Percentiles rank a stretch among this genome's conserved stretches.
phyloP scores from a whole-genome alignment of 208 protist genomes.

The Trypanosoma lewisi region DNA sequence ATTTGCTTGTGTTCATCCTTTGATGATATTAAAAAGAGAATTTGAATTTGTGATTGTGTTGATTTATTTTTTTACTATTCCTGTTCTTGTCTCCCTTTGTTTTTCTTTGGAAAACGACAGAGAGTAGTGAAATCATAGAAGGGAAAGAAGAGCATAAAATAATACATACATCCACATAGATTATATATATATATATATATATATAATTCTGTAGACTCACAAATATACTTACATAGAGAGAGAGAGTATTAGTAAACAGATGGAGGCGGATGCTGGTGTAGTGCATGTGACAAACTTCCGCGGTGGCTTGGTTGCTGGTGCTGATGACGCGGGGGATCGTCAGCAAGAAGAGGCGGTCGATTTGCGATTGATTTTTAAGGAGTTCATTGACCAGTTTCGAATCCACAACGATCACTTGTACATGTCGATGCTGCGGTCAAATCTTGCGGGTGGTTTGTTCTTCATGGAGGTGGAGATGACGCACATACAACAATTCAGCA shows the following conservation, averaged over 20 bases:
- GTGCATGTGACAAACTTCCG: conserved; percentile 86
- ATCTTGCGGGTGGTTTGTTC: conserved; percentile 75
- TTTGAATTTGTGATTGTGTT: background rate
- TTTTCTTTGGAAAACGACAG: no score
- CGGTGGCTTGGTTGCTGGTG: conserved; percentile 30
- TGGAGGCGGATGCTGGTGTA: conserved; percentile 73
- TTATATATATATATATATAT: conserved; percentile 1
- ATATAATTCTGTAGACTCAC: no score
- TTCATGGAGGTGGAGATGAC: conserved; percentile 88
- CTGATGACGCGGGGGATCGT: conserved; percentile 22
- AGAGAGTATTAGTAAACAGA: conserved; percentile 22
- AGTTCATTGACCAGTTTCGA: conserved; percentile 79
- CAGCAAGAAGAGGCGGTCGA: conserved; percentile 46
- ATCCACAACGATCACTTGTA: conserved; percentile 83
- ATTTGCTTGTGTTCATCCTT: no score
- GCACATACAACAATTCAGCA: conserved; percentile 85
- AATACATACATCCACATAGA: no score
- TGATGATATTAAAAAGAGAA: no score
- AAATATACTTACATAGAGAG: conserved; percentile 11
- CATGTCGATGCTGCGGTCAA: conserved; percentile 81
- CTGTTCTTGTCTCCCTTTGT: no score
- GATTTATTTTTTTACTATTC: background rate
- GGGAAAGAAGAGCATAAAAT: no score
- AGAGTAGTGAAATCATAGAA: no score
- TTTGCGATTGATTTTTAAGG: conserved; percentile 65